These are phyloP conservation scores for Aspergillus biplanus DNA, from an alignment of 495 filamentous ascomycete species.

Conservation along the genomic window DNA sequence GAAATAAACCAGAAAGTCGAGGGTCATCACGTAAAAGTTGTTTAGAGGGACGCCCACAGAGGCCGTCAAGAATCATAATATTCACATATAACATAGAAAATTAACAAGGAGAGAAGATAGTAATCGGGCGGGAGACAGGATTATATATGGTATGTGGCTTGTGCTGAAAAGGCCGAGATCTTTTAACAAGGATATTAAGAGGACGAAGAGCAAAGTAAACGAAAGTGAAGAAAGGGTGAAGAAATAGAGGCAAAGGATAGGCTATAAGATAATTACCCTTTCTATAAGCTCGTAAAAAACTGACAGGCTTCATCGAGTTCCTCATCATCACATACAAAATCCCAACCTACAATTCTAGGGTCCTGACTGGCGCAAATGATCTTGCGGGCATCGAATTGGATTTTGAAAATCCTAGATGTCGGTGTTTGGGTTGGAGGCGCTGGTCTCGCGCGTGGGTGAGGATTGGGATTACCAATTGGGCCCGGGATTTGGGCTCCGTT, in stretches of 20 bases:
- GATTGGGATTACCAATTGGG: slow-evolving; percentile 17
- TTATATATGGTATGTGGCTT: neutral
- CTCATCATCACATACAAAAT: slow-evolving; percentile 89
- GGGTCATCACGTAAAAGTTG: neutral
- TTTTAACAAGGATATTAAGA: neutral
- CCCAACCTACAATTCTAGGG: slow-evolving; percentile 92
- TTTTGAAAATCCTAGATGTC: slow-evolving; percentile 85
- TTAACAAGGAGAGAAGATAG: neutral
- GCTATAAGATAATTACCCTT: neutral
- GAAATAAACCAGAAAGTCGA: neutral
- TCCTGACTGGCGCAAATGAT: slow-evolving; percentile 95
- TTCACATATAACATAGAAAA: neutral
- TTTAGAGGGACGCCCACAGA: neutral
- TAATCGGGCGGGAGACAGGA: neutral
- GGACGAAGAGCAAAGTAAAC: neutral
- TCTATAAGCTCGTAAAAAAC: slow-evolving; percentile 64
- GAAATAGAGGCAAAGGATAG: neutral
- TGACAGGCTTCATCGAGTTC: slow-evolving; percentile 78
- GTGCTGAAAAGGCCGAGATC: neutral
- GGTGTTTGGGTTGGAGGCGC: slow-evolving; percentile 18
- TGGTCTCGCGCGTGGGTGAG: slow-evolving; percentile 20
- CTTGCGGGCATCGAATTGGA: slow-evolving; percentile 92
- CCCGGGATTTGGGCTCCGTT: slow-evolving; percentile 15
- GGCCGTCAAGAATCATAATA: neutral
- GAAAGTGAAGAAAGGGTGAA: slow-evolving; percentile 1